A percentile compares a stretch with the other conserved stretches of the same genome.
Evolutionary conservation across 1,139 yeast species (phyloP).

Genomic region (Saccharomyces hybrid): DNA sequence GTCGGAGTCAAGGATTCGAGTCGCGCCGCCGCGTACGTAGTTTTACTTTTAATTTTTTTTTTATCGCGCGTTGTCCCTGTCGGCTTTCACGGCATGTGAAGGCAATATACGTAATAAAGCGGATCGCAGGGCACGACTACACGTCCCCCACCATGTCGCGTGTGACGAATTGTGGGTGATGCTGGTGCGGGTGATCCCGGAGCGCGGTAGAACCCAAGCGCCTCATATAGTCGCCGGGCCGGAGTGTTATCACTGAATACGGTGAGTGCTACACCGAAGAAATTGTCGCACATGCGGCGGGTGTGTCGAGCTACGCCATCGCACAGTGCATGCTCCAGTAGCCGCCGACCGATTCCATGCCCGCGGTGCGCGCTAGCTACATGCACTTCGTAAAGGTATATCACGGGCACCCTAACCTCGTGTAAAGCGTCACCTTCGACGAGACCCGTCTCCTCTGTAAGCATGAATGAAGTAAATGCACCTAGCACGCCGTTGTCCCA

Average conservation of each 20-base stretch:
- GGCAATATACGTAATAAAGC: slow-evolving; percentile 2
- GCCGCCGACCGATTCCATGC: slow-evolving; percentile 15
- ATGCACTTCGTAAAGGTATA: slow-evolving; percentile 28
- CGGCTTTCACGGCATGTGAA: slow-evolving; percentile 17
- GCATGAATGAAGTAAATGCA: slow-evolving; percentile 22
- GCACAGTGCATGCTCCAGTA: neutral
- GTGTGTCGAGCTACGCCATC: neutral
- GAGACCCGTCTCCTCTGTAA: slow-evolving; percentile 20
- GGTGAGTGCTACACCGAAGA: slow-evolving; percentile 23
- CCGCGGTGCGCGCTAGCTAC: slow-evolving; percentile 12
- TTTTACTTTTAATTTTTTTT: neutral
- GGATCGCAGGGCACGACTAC: neutral
- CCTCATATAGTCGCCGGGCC: slow-evolving; percentile 21
- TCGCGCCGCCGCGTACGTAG: neutral
- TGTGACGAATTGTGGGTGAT: neutral
- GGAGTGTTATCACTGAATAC: slow-evolving; percentile 24
- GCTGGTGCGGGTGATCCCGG: slow-evolving; percentile 16
- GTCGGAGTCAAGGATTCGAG: neutral
- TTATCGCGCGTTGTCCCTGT: slow-evolving; percentile 12
- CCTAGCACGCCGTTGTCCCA: slow-evolving; percentile 7
- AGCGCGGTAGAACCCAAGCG: slow-evolving; percentile 17
- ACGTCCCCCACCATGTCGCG: neutral
- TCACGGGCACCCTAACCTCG: neutral
- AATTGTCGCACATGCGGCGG: neutral
- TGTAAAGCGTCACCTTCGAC: slow-evolving; percentile 2